phyloP scores from a whole-genome alignment of 73 alveolate genomes.

The Tetrahymena malaccensis region DNA sequence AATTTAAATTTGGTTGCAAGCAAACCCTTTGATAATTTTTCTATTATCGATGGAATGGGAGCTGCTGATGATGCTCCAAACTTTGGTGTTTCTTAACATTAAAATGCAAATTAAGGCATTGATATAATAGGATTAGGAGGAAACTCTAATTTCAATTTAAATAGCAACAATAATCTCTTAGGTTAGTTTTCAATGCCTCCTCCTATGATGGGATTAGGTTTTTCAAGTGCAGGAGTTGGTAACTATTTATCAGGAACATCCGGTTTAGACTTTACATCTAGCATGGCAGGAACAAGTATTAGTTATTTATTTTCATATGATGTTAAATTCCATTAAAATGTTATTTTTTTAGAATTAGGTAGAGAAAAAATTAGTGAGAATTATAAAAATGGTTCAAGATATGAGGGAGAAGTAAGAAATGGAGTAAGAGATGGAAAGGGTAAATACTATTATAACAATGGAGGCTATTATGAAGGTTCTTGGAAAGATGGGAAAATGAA shows the following conservation, averaged over 20 bases:
- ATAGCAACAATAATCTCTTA: not conserved
- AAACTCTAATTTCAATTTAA: not conserved
- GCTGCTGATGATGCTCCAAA: not conserved
- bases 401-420: slow-evolving; percentile 53
- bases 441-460: slow-evolving; percentile 48
- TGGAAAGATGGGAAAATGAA: slow-evolving; percentile 54
- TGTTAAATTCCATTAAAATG: no score
- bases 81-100: not conserved
- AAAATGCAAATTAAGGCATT: not conserved
- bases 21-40: not conserved
- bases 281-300: not conserved
- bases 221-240: not conserved
- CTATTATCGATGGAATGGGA: not conserved
- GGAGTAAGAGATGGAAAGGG: slow-evolving; percentile 75
- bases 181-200: not conserved
- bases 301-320: no score
- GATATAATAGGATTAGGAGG: not conserved
- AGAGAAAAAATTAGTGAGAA: slow-evolving; percentile 27
- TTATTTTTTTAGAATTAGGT: not conserved
- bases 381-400: slow-evolving; percentile 64
- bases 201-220: not conserved
- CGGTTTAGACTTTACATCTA: not conserved
- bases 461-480: slow-evolving; percentile 64
- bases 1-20: not conserved
- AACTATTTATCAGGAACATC: not conserved